Evolutionary conservation across 2,329 filamentous ascomycete genomes (phyloP).

Genomic region (Diaporthe sp.): DNA sequence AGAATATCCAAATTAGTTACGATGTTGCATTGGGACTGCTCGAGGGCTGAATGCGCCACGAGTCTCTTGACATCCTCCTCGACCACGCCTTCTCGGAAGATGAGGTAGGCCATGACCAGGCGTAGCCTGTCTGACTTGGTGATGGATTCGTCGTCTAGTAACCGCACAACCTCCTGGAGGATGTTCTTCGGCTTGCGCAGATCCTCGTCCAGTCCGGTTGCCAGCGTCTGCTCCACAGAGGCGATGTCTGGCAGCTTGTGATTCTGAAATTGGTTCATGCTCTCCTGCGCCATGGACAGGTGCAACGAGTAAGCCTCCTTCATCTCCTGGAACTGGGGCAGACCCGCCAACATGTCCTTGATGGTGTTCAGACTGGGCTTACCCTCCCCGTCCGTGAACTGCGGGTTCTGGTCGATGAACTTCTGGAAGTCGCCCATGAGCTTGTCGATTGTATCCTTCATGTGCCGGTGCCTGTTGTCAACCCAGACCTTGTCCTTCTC

Average conservation of each 20-base stretch:
- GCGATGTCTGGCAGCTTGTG: slow-evolving; percentile 90
- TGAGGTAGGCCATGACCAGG: slow-evolving; percentile 85
- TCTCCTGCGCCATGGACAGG: slow-evolving; percentile 96
- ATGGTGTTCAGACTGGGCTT: slow-evolving; percentile 88
- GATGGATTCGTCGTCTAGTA: slow-evolving; percentile 88
- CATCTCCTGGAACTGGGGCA: slow-evolving; percentile 95
- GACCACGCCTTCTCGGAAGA: slow-evolving; percentile 89
- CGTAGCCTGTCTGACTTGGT: slow-evolving; percentile 82
- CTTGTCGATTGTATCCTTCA: slow-evolving; percentile 97
- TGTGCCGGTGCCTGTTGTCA: slow-evolving; percentile 92
- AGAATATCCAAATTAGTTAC: slow-evolving; percentile 85
- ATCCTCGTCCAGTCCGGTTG: slow-evolving; percentile 94
- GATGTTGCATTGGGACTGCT: slow-evolving; percentile 76
- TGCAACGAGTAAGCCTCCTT: slow-evolving; percentile 96
- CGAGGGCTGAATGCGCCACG: slow-evolving; percentile 84
- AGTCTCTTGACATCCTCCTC: slow-evolving; percentile 87
- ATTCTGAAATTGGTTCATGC: slow-evolving; percentile 92
- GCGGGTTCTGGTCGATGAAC: slow-evolving; percentile 91
- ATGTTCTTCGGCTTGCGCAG: slow-evolving; percentile 91
- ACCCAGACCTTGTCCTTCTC: slow-evolving; percentile 97
- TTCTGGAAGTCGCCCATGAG: slow-evolving; percentile 92
- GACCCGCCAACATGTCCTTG: slow-evolving; percentile 94
- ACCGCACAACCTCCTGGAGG: slow-evolving; percentile 84
- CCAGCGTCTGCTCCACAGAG: slow-evolving; percentile 88
- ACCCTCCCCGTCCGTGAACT: slow-evolving; percentile 81